Conservation (phyloP, 208 protist species). For the Trichomonas tenax region DNA sequence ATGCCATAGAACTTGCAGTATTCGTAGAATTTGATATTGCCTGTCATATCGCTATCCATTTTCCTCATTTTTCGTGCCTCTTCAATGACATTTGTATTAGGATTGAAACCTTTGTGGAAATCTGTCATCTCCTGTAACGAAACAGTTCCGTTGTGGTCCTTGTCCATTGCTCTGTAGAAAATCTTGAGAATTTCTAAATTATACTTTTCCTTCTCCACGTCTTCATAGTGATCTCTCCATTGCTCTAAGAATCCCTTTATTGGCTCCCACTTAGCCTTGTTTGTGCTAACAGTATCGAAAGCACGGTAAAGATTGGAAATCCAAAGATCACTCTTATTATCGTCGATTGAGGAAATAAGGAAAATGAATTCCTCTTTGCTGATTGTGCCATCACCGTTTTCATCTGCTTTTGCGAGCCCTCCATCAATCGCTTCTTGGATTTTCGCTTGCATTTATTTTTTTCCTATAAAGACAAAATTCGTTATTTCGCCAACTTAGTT, state of each 20-base stretch:
- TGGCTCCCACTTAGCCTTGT: neutral
- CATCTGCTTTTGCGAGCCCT: conserved; percentile 22
- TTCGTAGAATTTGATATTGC: neutral
- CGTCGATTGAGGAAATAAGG: neutral
- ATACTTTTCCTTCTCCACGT: neutral
- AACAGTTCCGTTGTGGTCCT: neutral
- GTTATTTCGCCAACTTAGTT: too few species aligned
- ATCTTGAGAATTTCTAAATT: neutral
- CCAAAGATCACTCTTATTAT: neutral
- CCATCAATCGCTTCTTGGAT: neutral
- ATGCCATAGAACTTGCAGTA: neutral
- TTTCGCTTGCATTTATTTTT: neutral
- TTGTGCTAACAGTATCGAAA: neutral
- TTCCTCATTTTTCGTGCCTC: neutral
- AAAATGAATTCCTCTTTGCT: conserved; percentile 32
- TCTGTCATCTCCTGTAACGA: neutral
- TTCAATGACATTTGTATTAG: neutral
- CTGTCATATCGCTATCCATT: neutral
- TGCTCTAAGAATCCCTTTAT: neutral
- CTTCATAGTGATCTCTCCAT: neutral
- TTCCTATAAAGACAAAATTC: too few species aligned
- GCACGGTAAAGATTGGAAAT: neutral
- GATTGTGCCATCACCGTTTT: conserved; percentile 27
- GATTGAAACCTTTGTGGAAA: neutral
- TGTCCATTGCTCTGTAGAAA: neutral